Base-by-base conservation (phyloP, 2,329 filamentous ascomycete genomes). In the Dendrostoma leiphaemia region DNA sequence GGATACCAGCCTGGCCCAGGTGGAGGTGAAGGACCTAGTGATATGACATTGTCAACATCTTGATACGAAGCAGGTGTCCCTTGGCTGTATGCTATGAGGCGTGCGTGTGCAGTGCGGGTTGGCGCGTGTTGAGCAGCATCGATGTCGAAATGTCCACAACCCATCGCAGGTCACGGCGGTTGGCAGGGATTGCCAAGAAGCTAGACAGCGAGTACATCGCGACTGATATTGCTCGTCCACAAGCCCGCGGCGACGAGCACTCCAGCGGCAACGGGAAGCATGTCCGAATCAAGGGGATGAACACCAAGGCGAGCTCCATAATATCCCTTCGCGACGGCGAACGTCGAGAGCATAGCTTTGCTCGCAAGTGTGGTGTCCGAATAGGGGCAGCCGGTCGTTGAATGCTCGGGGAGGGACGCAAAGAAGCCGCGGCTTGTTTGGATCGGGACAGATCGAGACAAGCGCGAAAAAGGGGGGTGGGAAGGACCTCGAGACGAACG, bases 1-100 rank as follows among this genome's bases (percentile, higher is more conserved):
- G 85, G 68, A 79, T 83, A 74, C 85, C 86, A 75, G 86, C 85
- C 79, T 89, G 82, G 71, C 82, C 82, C 65, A 84, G 71, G 69
- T 85, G 82, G 69, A 85, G 74, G 73, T 85, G 82, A 73, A 84
- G 76, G 72, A 85, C 79, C 82, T 84, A 59, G n/a, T n/a, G n/a
- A 51, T 53, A 31, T 31, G 19, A 29, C 28, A 40, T 35, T 17
- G 53, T 61, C 49, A 53, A 57, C 40, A 41, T 46, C 40, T 24
- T 15, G n/a, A 23, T 19, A 12, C 35, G 6, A 45, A 15, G n/a
- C 23, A 45, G 49, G 12, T 24, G 21, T 44, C 12, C 15, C 13
- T 26, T 48, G 15, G 13, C 37, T 24, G 15, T 12, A 32, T 10
- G 15, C 3, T 24, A 23, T 38, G 15, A 9, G 21, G 23, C 13